A percentile compares a stretch with the other conserved stretches of the same genome.
Conservation (phyloP, 2,329 filamentous ascomycete species). For the Pseudocercospora vitis region DNA sequence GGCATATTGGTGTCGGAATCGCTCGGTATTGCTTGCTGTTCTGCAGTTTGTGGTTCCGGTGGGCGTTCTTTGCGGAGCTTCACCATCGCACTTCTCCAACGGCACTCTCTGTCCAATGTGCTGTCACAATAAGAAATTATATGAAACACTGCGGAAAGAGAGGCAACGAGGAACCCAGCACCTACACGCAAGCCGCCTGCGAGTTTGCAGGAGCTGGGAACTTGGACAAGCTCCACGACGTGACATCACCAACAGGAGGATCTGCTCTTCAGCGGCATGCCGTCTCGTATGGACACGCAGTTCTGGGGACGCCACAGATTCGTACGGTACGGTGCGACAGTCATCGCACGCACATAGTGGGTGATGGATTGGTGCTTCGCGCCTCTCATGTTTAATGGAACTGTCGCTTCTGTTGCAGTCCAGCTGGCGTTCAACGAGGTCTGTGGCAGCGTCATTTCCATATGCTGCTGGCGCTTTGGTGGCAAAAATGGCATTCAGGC, state of each 20-base stretch:
- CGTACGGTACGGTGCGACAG: neutral
- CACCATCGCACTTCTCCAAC: neutral
- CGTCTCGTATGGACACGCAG: neutral
- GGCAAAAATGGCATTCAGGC: too few relatives aligned
- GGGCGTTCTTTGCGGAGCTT: slow-evolving; percentile 9
- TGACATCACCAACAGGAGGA: slow-evolving; percentile 1
- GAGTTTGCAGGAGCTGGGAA: slow-evolving; percentile 3
- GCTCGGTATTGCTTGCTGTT: neutral
- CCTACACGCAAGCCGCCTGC: slow-evolving; percentile 2
- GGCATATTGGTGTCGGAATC: slow-evolving; percentile 15
- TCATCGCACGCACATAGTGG: too few relatives aligned
- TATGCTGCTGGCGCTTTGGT: too few relatives aligned
- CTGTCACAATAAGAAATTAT: neutral
- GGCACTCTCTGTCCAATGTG: neutral
- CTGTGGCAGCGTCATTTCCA: too few relatives aligned
- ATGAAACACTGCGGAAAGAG: neutral
- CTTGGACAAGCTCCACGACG: slow-evolving; percentile 11
- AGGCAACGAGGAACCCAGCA: slow-evolving; percentile 3
- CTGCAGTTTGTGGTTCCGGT: neutral
- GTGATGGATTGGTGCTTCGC: neutral
- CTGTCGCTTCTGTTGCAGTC: too few relatives aligned
- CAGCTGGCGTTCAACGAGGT: too few relatives aligned
- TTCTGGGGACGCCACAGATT: neutral
- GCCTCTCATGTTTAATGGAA: neutral
- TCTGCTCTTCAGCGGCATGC: slow-evolving; percentile 3